phyloP scores from a whole-genome alignment of 129 eudicot genomes.

The Flaveria bidentis region DNA sequence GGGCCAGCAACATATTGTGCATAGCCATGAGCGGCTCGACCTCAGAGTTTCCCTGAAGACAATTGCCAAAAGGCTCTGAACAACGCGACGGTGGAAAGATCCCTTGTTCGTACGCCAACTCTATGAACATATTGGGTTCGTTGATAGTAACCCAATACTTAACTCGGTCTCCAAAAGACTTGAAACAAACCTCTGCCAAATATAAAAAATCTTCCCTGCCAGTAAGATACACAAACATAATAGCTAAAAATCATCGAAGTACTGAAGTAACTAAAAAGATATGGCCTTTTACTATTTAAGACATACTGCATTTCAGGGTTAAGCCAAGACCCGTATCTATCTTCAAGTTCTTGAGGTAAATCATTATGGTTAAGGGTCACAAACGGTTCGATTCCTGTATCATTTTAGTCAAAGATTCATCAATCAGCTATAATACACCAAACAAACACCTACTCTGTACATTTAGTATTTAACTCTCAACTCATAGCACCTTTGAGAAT shows the following conservation, averaged over 20 bases:
- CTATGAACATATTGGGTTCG: conserved; percentile 63
- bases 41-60: conserved; percentile 69
- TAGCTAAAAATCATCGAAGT: background rate
- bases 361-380: conserved; percentile 75
- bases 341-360: conserved; percentile 78
- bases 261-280: background rate
- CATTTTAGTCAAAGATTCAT: conserved; percentile 5
- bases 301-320: conserved; percentile 70
- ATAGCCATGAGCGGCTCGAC: conserved; percentile 66
- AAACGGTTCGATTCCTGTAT: conserved; percentile 69
- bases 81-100: conserved; percentile 65
- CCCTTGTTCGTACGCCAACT: conserved; percentile 47
- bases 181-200: conserved; percentile 63
- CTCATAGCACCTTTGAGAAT: conserved; percentile 50
- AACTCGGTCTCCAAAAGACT: conserved; percentile 75
- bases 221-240: background rate
- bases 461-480: background rate
- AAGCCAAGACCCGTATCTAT: conserved; percentile 77
- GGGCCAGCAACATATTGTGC: conserved; percentile 83
- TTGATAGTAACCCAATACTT: conserved; percentile 76
- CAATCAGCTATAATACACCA: background rate
- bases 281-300: background rate
- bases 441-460: background rate
- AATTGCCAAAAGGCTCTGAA: conserved; percentile 79
- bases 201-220: conserved; percentile 73